These are phyloP conservation scores for Jatropha multifida DNA, from an alignment of 441 rosid species.

Conservation along the genomic window DNA sequence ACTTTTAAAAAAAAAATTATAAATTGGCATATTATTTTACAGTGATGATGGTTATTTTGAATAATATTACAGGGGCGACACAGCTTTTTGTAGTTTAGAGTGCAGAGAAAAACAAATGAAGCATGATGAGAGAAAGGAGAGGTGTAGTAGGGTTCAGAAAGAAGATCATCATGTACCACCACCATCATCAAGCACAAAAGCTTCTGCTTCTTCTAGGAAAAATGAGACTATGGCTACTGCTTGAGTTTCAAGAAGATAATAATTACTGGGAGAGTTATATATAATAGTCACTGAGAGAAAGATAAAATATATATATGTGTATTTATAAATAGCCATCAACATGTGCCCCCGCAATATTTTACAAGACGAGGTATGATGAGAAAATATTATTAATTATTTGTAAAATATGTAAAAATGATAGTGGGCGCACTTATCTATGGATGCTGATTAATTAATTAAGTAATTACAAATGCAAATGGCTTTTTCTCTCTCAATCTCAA, in stretches of 20 bases:
- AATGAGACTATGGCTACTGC: conserved; percentile 32
- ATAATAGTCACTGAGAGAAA: background rate
- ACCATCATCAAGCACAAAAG: conserved; percentile 8
- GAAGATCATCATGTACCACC: conserved; percentile 20
- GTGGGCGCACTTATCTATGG: background rate
- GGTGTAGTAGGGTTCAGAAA: conserved; percentile 16
- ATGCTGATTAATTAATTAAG: background rate
- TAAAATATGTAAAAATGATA: background rate
- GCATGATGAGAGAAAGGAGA: conserved; percentile 49
- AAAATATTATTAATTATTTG: background rate
- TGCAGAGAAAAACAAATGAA: conserved; percentile 62
- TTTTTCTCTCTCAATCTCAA: background rate
- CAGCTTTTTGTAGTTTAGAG: conserved; percentile 66
- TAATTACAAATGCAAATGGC: background rate
- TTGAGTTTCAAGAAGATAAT: conserved; percentile 7
- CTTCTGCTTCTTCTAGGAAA: conserved; percentile 27
- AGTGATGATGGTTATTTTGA: background rate
- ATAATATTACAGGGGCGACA: conserved; percentile 49
- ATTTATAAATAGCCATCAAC: background rate
- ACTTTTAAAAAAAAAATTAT: too few relatives aligned
- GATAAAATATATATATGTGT: background rate
- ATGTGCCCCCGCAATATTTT: background rate
- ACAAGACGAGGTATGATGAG: background rate
- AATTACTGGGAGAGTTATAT: too few relatives aligned
- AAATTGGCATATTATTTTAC: too few relatives aligned